Evolutionary conservation across 495 filamentous ascomycete species (phyloP).

Genomic region (Aspergillus mulundensis): DNA sequence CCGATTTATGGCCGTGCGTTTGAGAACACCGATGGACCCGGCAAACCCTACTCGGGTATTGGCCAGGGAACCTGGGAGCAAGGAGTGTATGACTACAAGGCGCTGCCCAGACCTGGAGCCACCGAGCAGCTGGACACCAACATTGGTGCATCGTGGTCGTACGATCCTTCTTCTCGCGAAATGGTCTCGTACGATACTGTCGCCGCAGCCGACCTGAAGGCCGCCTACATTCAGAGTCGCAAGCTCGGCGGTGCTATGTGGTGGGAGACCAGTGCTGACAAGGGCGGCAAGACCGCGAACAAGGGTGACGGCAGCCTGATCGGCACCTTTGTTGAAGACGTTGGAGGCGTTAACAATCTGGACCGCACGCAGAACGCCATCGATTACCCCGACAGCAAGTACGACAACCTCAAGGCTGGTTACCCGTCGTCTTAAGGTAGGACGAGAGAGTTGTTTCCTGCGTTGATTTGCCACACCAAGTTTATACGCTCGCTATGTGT

Average conservation of each 20-base stretch:
- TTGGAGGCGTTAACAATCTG: constrained; percentile 48
- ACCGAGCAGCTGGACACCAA: constrained; percentile 34
- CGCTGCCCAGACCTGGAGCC: constrained; percentile 46
- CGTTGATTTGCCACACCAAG: not conserved
- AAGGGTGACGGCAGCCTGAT: constrained; percentile 59
- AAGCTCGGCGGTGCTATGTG: constrained; percentile 84
- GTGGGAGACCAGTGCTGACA: constrained; percentile 89
- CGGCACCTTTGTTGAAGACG: constrained; percentile 48
- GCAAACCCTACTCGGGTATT: constrained; percentile 62
- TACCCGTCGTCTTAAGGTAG: constrained; percentile 20
- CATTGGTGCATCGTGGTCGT: constrained; percentile 65
- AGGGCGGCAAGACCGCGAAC: constrained; percentile 38
- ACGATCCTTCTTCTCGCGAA: constrained; percentile 53
- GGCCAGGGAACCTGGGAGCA: constrained; percentile 69
- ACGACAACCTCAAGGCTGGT: constrained; percentile 66
- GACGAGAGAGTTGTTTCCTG: not conserved
- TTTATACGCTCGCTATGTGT: constrained; percentile 2
- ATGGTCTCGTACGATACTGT: constrained; percentile 78
- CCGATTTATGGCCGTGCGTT: constrained; percentile 89
- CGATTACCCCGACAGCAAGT: constrained; percentile 69
- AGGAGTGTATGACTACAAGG: constrained; percentile 81
- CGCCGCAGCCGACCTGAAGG: constrained; percentile 57
- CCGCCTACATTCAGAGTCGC: constrained; percentile 57
- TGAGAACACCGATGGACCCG: constrained; percentile 66
- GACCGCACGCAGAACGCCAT: constrained; percentile 65